A percentile compares a stretch with the other conserved stretches of the same genome.
Conservation (phyloP, 2,329 filamentous ascomycete genomes). For the Penicillium carneum region DNA sequence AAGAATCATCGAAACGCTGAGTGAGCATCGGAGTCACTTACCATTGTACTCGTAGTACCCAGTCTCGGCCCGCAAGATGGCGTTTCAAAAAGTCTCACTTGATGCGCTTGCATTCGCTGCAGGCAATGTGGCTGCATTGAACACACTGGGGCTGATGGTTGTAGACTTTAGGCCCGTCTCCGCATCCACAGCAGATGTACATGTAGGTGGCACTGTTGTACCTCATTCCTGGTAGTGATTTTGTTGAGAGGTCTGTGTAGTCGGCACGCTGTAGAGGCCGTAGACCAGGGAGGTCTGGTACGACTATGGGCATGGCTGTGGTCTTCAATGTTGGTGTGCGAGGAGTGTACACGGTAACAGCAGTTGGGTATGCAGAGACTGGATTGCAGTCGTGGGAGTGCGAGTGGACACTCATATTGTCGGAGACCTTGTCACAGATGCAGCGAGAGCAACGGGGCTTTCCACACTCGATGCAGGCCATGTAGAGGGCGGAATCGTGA, state of each 20-base stretch:
- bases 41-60: slow-evolving; percentile 23
- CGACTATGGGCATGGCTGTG: slow-evolving; percentile 19
- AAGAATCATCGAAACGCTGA: slow-evolving; percentile 14
- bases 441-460: slow-evolving; percentile 33
- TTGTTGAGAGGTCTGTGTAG: slow-evolving; percentile 1
- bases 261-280: slow-evolving; percentile 20
- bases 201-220: slow-evolving; percentile 33
- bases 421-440: slow-evolving; percentile 21
- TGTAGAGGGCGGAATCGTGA: slow-evolving; percentile 37
- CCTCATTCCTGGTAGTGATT: slow-evolving; percentile 14
- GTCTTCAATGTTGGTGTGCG: slow-evolving; percentile 14
- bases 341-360: slow-evolving; percentile 14
- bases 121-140: slow-evolving; percentile 43
- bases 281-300: slow-evolving; percentile 26
- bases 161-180: slow-evolving; percentile 51
- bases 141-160: slow-evolving; percentile 45
- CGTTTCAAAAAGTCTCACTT: slow-evolving; percentile 34
- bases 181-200: slow-evolving; percentile 51
- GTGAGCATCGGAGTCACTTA: slow-evolving; percentile 19
- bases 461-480: slow-evolving; percentile 40
- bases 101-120: slow-evolving; percentile 40
- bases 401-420: slow-evolving; percentile 17
- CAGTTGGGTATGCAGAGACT: slow-evolving; percentile 31
- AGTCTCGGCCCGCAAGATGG: slow-evolving; percentile 13
- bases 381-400: slow-evolving; percentile 24